Evolutionary conservation across 352 stramenopile species (phyloP), one percentile per base, ranked within the genome.

Genomic region (Aphanomyces astaci): DNA sequence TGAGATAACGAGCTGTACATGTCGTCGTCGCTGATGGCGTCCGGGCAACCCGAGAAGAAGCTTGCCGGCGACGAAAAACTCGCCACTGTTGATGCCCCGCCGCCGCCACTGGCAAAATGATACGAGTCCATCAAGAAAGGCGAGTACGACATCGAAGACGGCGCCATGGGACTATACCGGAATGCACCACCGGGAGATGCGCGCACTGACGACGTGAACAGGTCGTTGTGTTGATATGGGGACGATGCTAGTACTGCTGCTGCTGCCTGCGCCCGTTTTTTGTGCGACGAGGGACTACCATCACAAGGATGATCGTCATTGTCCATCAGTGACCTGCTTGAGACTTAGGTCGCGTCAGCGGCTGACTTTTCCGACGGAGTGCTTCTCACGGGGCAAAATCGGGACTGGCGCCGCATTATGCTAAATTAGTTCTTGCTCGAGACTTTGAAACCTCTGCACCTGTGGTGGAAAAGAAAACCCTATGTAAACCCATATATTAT

Each of bases 1-100:
- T 68, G 62, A 17, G 62, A 68, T n/a, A 68, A 68, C 62, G 62
- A 59, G n/a, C 48, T 68, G 51, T 68, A 68, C 3, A 68, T 57
- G 51, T 68, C 62, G 11, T 68, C 62, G 15, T 57, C 46, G 46
- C 32, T 59, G 3, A 9, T 24, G 19, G 48, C 45, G 30, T 68
- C 62, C 9, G 62, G 43, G 13, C 31, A 45, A 19, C 62, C 62
- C 51, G 62, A 68, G 25, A 68, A 68, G 43, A 68, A 68, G 24
- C 62, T 68, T 9, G 40, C 62, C 7, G 62, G 62, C 33, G 62
- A 68, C 3, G 62, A 68, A 52, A 68, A 68, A 24, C 62, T 68
- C 11, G 40, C 62, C 10, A 45, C 39, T 24, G 62, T 59, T 1
- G 62, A 68, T 9, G 55, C 46, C 19, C 62, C 62, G 55, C 59